Conservation (phyloP, 306 rosid genomes). For the Acacia melanoxylon region DNA sequence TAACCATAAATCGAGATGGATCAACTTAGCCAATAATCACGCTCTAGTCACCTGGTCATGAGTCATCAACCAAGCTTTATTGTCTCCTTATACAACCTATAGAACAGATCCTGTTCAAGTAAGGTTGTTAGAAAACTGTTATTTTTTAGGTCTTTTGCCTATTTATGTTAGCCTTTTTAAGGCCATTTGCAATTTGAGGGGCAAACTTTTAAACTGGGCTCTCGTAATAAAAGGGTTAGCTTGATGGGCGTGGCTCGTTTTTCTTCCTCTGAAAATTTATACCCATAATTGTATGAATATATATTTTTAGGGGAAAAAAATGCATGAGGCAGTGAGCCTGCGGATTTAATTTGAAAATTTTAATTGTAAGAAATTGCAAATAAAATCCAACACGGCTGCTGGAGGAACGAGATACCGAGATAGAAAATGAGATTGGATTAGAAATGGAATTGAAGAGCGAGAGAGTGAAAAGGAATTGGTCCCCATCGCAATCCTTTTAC, state of each 20-base stretch:
- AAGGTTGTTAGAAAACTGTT: too few species aligned
- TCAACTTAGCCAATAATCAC: too few species aligned
- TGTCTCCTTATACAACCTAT: too few species aligned
- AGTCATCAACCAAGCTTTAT: too few species aligned
- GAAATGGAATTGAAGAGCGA: not conserved
- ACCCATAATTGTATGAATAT: not conserved
- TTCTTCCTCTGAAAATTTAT: not conserved
- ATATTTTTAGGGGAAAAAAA: not conserved
- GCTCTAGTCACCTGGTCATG: too few species aligned
- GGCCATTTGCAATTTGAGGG: too few species aligned
- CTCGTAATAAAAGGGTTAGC: too few species aligned
- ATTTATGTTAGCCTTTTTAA: too few species aligned
- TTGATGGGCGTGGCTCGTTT: accelerated
- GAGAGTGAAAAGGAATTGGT: not conserved
- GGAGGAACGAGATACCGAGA: not conserved
- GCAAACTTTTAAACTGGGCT: accelerated
- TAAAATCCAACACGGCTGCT: not conserved
- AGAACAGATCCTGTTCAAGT: too few species aligned
- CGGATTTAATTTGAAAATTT: not conserved
- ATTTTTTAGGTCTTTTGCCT: too few species aligned
- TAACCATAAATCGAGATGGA: too few species aligned
- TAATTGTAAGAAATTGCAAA: not conserved
- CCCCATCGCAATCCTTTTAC: not conserved
- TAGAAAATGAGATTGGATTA: not conserved
- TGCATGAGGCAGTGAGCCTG: not conserved